Base-by-base conservation (phyloP, 108 stramenopile species). In the Cyclostephanos tholiformis region DNA sequence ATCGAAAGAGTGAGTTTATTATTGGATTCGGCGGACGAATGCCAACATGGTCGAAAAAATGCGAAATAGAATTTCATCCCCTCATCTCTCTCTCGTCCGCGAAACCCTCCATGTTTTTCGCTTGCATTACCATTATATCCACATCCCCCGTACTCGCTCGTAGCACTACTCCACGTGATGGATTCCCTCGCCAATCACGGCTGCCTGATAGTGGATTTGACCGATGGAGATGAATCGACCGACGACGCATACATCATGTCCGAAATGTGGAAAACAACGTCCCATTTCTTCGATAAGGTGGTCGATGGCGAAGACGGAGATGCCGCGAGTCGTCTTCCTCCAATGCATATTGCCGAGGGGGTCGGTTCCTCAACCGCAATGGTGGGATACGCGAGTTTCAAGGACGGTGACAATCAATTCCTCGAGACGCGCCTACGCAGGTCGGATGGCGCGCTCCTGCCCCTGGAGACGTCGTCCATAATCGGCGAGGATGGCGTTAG, bases 161-260 rank as follows among this genome's bases (percentile, higher is more conserved):
- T 46, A 80, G 82, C 86, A 11, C 39, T 89, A 49, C 69, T 89
- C 71, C 93, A 95, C 76, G 93, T 95, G 11, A 95, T 95, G 94
- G 87, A 95, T 86, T 84, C 91, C 22, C 66, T 95, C 16, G 90
- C 89, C 22, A 74, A 88, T 48, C 94, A 95, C 62, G 91, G 91
- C 19, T 88, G 87, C 16, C 59, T 95, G 38, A 75, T 95, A 12
- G 91, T 95, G 8, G 94, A 95, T 77, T 56, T 95, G 70, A 86
- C 89, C 9, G 88, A 94, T 53, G 88, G 83, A 36, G 89, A 88
- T 32, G 50, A 58, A 60, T 72, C 46, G 2, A 72, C 77, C 39
- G 74, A 87, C 14, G 68, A 72, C 64, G 86, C 91, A n/a, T 39
- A 76, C 46, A 62, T 19, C 9, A 63, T 95, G 53, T 67, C 82